Evolutionary conservation across 768 basidiomycete genomes (phyloP), one percentile per base, ranked within the genome.

Genomic region (Hypsizygus marmoreus): DNA sequence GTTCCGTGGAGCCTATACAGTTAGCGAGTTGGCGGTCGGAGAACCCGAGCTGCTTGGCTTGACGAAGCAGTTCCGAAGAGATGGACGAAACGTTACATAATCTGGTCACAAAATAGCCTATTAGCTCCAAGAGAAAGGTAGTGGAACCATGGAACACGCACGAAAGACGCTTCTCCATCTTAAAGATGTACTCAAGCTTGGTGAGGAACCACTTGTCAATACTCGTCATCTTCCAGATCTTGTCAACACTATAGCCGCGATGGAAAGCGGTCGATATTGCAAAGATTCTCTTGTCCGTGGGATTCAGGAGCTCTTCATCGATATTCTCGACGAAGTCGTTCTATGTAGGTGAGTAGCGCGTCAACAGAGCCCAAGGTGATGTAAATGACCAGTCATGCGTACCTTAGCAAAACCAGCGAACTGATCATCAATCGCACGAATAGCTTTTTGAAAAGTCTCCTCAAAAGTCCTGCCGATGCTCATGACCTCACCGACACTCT

Each of bases 401-500:
- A 75, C 92, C 77, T 90, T 86, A 2, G 89, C 83, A 68, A 99
- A 99, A 1, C 97, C 97, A 58, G 80, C 66, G 66, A 97, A 99
- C 52, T 86, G 87, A 59, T 97, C 95, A 62, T 98, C 97, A 56
- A 99, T 97, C 3, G 93, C 88, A 25, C 95, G 77, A 51, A 98
- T 95, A 3, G 95, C 97, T 72, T 99, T 98, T 67, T 98, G 95
- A 45, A 98, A 87, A 1, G 95, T 97, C 75, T 99, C 95, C 66
- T 98, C 95, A 60, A 99, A 99, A 4, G 94, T 97, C 57, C 95
- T 76, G 11, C 95, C 95, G 55, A 99, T 98, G 56, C 91, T 92
- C 97, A 99, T 99, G 46, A 99, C 95, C 68, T 99, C 95, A 20
- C 95, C 95, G 6, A 99, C 95, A 58, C 90, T 93, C 79, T 98